Percentiles rank a stretch among this genome's conserved stretches.
Evolutionary conservation across 179 eudicot species (phyloP).

Genomic region (Nepenthes alata): DNA sequence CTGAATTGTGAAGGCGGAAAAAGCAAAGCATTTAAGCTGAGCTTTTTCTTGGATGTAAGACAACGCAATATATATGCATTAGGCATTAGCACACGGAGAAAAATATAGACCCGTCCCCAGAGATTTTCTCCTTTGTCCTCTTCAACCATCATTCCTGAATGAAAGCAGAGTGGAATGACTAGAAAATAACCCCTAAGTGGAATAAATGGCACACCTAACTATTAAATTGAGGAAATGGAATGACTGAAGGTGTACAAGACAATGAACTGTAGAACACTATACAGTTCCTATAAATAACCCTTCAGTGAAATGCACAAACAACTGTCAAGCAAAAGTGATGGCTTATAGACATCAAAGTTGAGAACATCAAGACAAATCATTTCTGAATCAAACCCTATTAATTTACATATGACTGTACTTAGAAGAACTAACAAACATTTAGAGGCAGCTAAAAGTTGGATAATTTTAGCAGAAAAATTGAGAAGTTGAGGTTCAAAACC

Average conservation of each 20-base stretch:
- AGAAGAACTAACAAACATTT: not conserved
- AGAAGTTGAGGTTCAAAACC: not conserved
- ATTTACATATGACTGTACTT: not conserved
- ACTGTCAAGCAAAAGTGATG: not conserved
- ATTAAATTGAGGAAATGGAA: too few species aligned
- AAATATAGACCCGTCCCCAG: too few species aligned
- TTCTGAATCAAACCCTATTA: not conserved
- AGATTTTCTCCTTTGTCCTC: too few species aligned
- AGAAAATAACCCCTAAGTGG: too few species aligned
- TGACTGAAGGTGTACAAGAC: too few species aligned
- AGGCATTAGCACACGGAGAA: too few species aligned
- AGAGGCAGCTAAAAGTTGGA: not conserved
- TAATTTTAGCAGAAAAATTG: not conserved
- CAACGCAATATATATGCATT: too few species aligned
- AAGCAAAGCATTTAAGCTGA: not conserved
- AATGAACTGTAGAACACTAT: too few species aligned
- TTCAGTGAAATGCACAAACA: not conserved
- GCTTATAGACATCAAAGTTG: not conserved
- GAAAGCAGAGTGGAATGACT: too few species aligned
- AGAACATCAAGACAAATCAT: not conserved
- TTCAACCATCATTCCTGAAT: too few species aligned
- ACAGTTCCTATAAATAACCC: not conserved
- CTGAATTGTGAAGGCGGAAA: not conserved
- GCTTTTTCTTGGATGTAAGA: too few species aligned
- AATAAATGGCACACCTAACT: too few species aligned